Evolutionary conservation across 2,329 filamentous ascomycete genomes (phyloP).

Genomic region (Xylariaceae sp.): DNA sequence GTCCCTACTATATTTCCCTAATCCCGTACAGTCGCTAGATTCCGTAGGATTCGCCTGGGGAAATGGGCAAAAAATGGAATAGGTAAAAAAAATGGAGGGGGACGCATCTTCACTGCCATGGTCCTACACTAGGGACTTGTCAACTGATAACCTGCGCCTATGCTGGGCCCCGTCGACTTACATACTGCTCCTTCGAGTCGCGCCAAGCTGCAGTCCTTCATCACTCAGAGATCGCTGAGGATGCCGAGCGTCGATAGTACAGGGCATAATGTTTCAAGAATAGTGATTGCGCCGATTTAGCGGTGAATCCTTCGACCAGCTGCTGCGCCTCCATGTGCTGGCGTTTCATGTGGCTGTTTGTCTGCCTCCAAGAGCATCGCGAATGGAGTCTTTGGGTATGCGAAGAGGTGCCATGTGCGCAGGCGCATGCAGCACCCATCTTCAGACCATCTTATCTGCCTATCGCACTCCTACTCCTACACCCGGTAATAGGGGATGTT

Average conservation of each 20-base stretch:
- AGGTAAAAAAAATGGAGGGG: no score
- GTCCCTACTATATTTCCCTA: no score
- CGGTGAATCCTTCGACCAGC: slow-evolving; percentile 9
- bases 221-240: background rate
- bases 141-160: no score
- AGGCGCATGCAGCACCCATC: background rate
- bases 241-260: slow-evolving; percentile 9
- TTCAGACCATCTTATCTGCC: background rate
- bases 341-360: slow-evolving; percentile 14
- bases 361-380: background rate
- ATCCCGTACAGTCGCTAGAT: no score
- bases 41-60: no score
- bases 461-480: background rate
- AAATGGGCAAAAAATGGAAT: no score
- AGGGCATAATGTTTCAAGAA: slow-evolving; percentile 13
- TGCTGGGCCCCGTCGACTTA: no score
- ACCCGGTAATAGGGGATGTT: no score
- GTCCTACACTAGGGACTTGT: no score
- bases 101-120: no score
- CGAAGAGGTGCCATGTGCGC: slow-evolving; percentile 1
- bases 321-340: slow-evolving; percentile 21
- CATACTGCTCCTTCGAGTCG: background rate
- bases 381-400: no score
- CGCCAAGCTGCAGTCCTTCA: background rate
- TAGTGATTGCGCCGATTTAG: slow-evolving; percentile 14